phyloP scores from a whole-genome alignment of 1,284 basidiomycete genomes.

The Austropuccinia psidii region DNA sequence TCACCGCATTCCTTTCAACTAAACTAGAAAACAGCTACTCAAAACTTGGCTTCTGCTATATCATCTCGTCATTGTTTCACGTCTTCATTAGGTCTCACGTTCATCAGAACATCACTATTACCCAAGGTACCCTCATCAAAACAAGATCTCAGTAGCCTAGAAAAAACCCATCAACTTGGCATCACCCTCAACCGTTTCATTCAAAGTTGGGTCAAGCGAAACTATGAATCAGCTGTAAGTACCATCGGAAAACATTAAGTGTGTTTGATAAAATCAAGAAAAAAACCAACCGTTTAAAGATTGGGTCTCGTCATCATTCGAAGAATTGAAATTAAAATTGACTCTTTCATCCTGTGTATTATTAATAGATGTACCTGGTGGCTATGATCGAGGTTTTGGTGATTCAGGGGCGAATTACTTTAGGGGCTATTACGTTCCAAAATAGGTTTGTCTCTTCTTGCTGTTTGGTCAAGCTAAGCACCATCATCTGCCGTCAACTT shows the following conservation, averaged over 20 bases:
- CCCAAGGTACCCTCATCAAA: slow-evolving; percentile 45
- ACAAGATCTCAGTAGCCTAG: slow-evolving; percentile 38
- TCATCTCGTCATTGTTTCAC: slow-evolving; percentile 16
- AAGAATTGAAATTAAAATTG: no score
- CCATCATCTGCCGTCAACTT: slow-evolving; percentile 37
- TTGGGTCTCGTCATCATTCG: no score
- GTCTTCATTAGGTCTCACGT: slow-evolving; percentile 24
- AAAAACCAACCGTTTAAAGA: no score
- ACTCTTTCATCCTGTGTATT: not conserved
- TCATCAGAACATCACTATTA: slow-evolving; percentile 39
- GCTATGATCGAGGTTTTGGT: slow-evolving; percentile 46
- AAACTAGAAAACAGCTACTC: slow-evolving; percentile 43
- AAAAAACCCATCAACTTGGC: slow-evolving; percentile 26
- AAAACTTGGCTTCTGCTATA: slow-evolving; percentile 39
- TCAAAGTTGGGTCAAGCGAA: slow-evolving; percentile 45
- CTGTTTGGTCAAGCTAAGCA: slow-evolving; percentile 44
- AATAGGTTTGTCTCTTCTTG: slow-evolving; percentile 42
- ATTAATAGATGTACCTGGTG: slow-evolving; percentile 45
- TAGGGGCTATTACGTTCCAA: slow-evolving; percentile 45
- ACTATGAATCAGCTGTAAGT: slow-evolving; percentile 46
- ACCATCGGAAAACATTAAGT: no score
- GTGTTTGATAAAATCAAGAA: no score
- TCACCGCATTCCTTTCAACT: slow-evolving; percentile 42
- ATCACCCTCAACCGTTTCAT: slow-evolving; percentile 17
- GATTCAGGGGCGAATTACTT: slow-evolving; percentile 45